Conservation (phyloP, 345 rosid species). For the Murraya paniculata region DNA sequence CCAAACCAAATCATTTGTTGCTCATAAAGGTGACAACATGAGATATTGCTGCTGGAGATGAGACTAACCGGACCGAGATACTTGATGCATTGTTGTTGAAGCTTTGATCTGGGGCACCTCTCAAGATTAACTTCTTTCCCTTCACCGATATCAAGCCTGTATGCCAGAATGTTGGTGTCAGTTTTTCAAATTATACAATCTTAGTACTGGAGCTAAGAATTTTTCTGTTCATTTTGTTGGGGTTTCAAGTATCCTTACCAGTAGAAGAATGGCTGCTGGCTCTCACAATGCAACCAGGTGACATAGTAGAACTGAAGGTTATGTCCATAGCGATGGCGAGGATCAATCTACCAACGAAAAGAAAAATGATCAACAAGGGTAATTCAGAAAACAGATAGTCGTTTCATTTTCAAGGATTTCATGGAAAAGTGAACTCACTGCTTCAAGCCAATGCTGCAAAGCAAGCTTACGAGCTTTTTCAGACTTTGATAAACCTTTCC, state of each 20-base stretch:
- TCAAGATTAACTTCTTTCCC: conserved; percentile 71
- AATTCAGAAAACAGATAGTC: not conserved
- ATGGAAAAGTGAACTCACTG: conserved; percentile 47
- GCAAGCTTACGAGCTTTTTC: conserved; percentile 85
- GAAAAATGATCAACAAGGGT: conserved; percentile 12
- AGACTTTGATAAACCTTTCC: conserved; percentile 86
- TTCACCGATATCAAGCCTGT: conserved; percentile 91
- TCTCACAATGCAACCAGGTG: conserved; percentile 81
- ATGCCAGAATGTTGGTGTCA: conserved; percentile 22
- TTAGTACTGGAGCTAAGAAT: not conserved
- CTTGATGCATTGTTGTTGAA: conserved; percentile 88
- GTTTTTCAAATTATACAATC: not conserved
- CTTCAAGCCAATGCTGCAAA: conserved; percentile 96
- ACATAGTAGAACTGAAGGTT: conserved; percentile 87
- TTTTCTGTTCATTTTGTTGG: conserved; percentile 9
- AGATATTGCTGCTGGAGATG: not conserved
- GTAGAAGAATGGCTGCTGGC: conserved; percentile 82
- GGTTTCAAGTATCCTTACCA: conserved; percentile 45
- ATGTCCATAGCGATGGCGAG: conserved; percentile 94
- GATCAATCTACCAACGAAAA: conserved; percentile 67
- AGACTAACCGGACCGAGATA: conserved; percentile 91
- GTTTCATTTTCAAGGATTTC: not conserved
- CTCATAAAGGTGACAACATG: not conserved
- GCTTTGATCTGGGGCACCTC: conserved; percentile 67
- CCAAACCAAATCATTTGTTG: not conserved